Evolutionary conservation across 208 protist genomes (phyloP).

Genomic region (Trypanosomatidae sp.): DNA sequence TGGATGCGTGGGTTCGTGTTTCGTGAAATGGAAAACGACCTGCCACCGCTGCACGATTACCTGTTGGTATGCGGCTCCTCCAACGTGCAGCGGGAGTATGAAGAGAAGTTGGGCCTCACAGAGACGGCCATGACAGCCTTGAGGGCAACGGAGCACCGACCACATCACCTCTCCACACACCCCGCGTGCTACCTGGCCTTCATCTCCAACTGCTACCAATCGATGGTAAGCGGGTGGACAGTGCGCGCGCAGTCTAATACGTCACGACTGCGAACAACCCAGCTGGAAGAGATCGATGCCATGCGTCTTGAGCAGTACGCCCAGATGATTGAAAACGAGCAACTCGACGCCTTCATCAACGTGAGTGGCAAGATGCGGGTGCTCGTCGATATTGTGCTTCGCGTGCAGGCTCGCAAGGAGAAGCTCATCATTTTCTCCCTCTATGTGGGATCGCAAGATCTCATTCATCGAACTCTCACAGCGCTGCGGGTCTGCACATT

Average conservation of each 20-base stretch:
- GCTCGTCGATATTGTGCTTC: conserved; percentile 60
- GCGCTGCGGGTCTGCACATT: conserved; percentile 52
- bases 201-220: conserved; percentile 55
- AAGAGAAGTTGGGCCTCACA: conserved; percentile 15
- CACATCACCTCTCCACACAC: conserved; percentile 79
- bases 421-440: conserved; percentile 91
- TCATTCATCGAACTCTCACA: conserved; percentile 68
- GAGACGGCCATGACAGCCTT: conserved; percentile 19
- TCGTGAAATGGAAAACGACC: conserved; percentile 72
- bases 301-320: conserved; percentile 41
- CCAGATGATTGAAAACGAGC: conserved; percentile 39
- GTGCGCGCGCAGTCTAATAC: background rate
- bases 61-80: conserved; percentile 78
- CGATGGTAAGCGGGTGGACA: conserved; percentile 25
- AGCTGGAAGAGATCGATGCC: conserved; percentile 37
- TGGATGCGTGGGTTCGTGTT: conserved; percentile 90
- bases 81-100: conserved; percentile 38
- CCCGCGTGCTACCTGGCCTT: conserved; percentile 82
- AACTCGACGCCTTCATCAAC: conserved; percentile 49
- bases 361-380: conserved; percentile 80
- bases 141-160: conserved; percentile 63
- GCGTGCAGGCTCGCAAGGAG: conserved; percentile 43
- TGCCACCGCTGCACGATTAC: conserved; percentile 87
- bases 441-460: conserved; percentile 79
- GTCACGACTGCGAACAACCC: background rate